Percentiles rank a stretch among this genome's conserved stretches.
Conservation (phyloP, 208 protist genomes). For the Wallacemonas sp. region DNA sequence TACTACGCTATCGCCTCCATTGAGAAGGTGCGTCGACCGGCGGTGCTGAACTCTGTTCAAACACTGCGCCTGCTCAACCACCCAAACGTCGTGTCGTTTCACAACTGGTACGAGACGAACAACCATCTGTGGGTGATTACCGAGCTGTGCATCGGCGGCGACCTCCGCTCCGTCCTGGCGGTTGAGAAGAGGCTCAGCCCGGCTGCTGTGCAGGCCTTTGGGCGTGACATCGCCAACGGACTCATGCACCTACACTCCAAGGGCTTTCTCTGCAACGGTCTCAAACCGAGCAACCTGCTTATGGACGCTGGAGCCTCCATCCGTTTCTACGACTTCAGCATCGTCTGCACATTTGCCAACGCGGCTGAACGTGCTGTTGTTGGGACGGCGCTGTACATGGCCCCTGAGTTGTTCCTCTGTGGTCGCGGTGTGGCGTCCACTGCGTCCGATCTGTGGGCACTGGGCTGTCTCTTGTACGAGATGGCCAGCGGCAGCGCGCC, state of each 20-base stretch:
- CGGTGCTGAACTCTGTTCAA: constrained; percentile 86
- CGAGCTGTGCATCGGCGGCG: constrained; percentile 92
- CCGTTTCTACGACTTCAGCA: constrained; percentile 92
- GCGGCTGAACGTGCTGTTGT: constrained; percentile 38
- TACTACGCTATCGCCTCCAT: constrained; percentile 95
- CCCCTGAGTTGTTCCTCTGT: constrained; percentile 90
- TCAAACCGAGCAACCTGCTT: constrained; percentile 93
- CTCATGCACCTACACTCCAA: constrained; percentile 91
- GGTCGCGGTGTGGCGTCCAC: constrained; percentile 61
- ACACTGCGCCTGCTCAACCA: constrained; percentile 76
- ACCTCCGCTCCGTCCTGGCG: constrained; percentile 79
- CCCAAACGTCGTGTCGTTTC: constrained; percentile 89
- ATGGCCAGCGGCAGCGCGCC: constrained; percentile 89
- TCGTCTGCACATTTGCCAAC: constrained; percentile 59
- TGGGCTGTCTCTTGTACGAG: constrained; percentile 94
- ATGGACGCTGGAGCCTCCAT: constrained; percentile 89
- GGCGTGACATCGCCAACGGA: constrained; percentile 79
- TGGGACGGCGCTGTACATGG: constrained; percentile 92
- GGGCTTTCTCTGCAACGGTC: constrained; percentile 88
- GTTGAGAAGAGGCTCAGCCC: constrained; percentile 66
- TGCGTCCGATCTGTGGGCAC: constrained; percentile 92
- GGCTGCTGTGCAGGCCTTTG: constrained; percentile 74
- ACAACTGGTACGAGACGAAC: constrained; percentile 96
- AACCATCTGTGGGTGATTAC: constrained; percentile 97
- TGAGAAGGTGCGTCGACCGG: constrained; percentile 87